A percentile compares a stretch with the other conserved stretches of the same genome.
phyloP scores from a whole-genome alignment of 495 filamentous ascomycete genomes.

The Usnea hakonensis region DNA sequence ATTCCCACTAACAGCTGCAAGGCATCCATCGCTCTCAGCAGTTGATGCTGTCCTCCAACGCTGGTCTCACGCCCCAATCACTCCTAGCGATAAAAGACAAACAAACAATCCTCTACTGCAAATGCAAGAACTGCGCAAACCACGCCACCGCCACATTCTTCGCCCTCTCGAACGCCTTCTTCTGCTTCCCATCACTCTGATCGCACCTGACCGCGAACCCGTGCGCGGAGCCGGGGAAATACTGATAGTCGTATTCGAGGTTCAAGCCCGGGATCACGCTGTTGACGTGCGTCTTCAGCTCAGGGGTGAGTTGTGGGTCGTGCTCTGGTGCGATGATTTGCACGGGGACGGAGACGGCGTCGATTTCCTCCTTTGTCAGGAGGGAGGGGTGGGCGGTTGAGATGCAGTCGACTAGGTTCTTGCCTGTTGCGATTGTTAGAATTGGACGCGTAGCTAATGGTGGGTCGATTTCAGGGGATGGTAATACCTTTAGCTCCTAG shows the following conservation, averaged over 20 bases:
- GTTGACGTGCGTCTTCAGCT: slow-evolving; percentile 45
- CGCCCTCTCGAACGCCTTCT: slow-evolving; percentile 38
- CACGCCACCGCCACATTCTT: slow-evolving; percentile 41
- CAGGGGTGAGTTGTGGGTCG: slow-evolving; percentile 40
- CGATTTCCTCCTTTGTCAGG: slow-evolving; percentile 43
- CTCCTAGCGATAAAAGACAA: too few species aligned
- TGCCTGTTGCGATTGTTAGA: slow-evolving; percentile 11
- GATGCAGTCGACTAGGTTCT: slow-evolving; percentile 48
- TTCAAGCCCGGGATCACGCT: slow-evolving; percentile 34
- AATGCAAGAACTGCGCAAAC: slow-evolving; percentile 32
- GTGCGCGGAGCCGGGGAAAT: slow-evolving; percentile 50
- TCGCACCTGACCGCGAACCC: slow-evolving; percentile 42
- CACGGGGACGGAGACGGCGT: slow-evolving; percentile 43
- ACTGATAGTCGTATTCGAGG: slow-evolving; percentile 49
- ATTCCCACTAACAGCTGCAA: too few species aligned
- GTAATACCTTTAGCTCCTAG: slow-evolving; percentile 39
- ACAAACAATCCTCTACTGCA: too few species aligned
- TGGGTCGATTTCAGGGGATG: neutral
- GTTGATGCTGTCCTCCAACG: too few species aligned
- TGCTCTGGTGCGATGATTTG: slow-evolving; percentile 53
- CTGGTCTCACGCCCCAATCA: too few species aligned
- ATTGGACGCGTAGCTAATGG: neutral
- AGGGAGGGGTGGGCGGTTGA: slow-evolving; percentile 47
- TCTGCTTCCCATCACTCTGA: slow-evolving; percentile 34
- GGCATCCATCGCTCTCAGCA: too few species aligned